Conservation (phyloP, 768 basidiomycete species). For the Suillus americanus region DNA sequence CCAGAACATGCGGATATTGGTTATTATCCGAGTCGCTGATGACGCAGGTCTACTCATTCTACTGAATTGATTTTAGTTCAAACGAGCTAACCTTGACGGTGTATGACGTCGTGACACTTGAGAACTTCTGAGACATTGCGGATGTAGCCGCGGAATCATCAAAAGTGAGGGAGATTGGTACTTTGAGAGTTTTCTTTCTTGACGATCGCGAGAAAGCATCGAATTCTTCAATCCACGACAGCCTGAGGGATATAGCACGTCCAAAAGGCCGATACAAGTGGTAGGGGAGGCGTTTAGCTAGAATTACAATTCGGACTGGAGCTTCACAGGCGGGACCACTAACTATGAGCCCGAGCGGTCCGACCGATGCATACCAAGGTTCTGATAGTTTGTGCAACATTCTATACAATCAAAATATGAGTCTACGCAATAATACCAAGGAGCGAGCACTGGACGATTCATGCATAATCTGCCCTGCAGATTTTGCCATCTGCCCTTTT, state of each 20-base stretch:
- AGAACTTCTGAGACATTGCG: background rate
- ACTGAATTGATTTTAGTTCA: background rate
- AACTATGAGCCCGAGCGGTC: background rate
- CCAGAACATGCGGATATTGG: background rate
- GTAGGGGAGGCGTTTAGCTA: background rate
- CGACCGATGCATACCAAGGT: slow-evolving; percentile 9
- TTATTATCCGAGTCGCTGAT: background rate
- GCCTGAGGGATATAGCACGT: background rate
- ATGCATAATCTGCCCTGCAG: background rate
- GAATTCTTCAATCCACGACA: background rate
- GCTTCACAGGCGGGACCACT: background rate
- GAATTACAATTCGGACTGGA: slow-evolving; percentile 3
- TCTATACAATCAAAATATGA: background rate
- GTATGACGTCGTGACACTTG: background rate
- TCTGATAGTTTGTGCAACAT: background rate
- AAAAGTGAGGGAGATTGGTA: background rate
- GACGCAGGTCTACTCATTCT: background rate
- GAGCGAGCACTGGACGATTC: background rate
- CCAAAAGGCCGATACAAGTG: background rate
- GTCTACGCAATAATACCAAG: background rate
- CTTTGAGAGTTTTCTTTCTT: background rate
- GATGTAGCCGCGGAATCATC: background rate
- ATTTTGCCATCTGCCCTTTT: background rate
- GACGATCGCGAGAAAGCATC: background rate
- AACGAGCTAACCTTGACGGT: background rate